Evolutionary conservation across 441 rosid species (phyloP), one percentile per base, ranked within the genome.

Genomic region (Populus hybrid): DNA sequence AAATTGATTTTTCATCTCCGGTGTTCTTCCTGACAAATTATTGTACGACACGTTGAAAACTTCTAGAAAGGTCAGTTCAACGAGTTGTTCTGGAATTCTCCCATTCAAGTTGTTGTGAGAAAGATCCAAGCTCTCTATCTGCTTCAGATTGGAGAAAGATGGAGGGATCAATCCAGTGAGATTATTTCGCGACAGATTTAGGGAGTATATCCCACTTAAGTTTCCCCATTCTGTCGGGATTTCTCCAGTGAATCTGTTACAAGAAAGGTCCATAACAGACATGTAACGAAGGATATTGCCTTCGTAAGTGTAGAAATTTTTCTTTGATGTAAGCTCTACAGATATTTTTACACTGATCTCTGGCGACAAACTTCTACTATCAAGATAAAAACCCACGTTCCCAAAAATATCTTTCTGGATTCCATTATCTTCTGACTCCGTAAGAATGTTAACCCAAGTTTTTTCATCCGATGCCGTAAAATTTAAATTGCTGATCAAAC

Each of bases 21-120:
- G 85, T 5, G 74, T 69, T 10, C 19, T 76, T 11, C 72, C 80
- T 3, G 80, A 72, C 72, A 80, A 69, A 6, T 72, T 76, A 74
- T 80, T 80, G 83, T 80, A 63, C 10, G 80, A 70, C 8, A 80
- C 83, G 28, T 36, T 71, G 46, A 80, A 76, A 7, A 42, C 32
- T 26, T 2, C 67, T 23, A 76, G 59, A 28, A 35, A 67, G 38
- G 19, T 24, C 5, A 80, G 61, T 23, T 42, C 57, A 9, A 10
- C 8, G 3, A 80, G 67, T 4, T 72, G 66, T 4, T 10, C 5
- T 0, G 80, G 83, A n/a, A 80, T 76, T 34, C 30, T 26, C 2
- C 83, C 75, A 1, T 23, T 80, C 71, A 80, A 73, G 23, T n/a
- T 61, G 61, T 80, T 80, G 46, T 68, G 5, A 59, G 77, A 76